phyloP scores from a whole-genome alignment of 2,329 filamentous ascomycete species.

The Botryosphaeria dothidea region DNA sequence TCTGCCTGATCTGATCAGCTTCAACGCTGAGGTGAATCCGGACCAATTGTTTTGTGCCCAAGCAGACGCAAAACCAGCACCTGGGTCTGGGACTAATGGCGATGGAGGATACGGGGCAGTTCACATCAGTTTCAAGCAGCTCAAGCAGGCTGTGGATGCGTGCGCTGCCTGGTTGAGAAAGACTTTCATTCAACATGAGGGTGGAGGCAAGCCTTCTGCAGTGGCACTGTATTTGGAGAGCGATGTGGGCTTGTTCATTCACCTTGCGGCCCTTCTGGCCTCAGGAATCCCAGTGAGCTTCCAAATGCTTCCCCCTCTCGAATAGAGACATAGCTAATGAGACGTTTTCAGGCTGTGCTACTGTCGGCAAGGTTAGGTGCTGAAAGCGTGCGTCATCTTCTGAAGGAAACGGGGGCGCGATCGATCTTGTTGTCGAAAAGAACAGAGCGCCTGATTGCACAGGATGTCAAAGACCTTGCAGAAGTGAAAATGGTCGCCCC shows the following conservation, averaged over 20 bases:
- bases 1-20: constrained; percentile 28
- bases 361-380: constrained; percentile 27
- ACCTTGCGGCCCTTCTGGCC: constrained; percentile 28
- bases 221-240: constrained; percentile 34
- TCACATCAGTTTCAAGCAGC: neutral
- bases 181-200: neutral
- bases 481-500: neutral
- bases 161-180: neutral
- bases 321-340: neutral
- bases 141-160: neutral
- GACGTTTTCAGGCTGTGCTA: constrained; percentile 21
- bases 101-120: neutral
- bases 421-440: neutral
- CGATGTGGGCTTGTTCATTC: constrained; percentile 31
- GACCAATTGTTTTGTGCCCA: constrained; percentile 30
- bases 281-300: constrained; percentile 26
- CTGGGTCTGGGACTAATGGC: neutral
- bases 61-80: constrained; percentile 18
- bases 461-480: neutral
- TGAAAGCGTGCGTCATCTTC: neutral
- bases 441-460: neutral
- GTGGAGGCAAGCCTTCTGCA: constrained; percentile 8
- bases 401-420: neutral
- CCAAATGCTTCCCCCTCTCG: no score
- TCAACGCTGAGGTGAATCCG: constrained; percentile 31